Percentiles rank a stretch among this genome's conserved stretches.
Evolutionary conservation across 2,329 filamentous ascomycete genomes (phyloP).

Genomic region (Ciborinia camelliae): DNA sequence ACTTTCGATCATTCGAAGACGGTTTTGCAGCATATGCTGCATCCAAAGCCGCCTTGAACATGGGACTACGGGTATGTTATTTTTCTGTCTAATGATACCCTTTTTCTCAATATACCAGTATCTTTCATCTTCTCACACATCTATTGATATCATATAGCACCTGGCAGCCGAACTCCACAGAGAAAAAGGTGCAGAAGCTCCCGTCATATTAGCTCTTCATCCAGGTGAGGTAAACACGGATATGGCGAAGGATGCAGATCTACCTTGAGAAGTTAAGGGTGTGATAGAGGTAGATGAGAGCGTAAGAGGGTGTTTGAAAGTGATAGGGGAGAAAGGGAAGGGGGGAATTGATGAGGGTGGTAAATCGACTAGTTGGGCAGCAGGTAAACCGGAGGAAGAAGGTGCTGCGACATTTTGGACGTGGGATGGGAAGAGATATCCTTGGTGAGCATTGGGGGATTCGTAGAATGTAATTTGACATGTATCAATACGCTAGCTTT

Average conservation of each 20-base stretch:
- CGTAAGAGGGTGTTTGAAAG: background rate
- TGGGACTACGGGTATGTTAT: conserved; percentile 43
- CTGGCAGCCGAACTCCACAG: background rate
- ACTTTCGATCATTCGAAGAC: conserved; percentile 54
- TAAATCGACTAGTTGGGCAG: background rate
- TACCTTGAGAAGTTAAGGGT: background rate
- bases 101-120: background rate
- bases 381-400: background rate
- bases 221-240: background rate
- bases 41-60: conserved; percentile 56
- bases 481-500: background rate
- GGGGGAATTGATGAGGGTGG: conserved; percentile 6
- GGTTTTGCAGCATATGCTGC: conserved; percentile 56
- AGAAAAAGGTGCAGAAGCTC: background rate
- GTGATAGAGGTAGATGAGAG: background rate
- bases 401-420: conserved; percentile 1
- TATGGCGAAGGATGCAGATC: background rate
- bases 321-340: conserved; percentile 6
- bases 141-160: background rate
- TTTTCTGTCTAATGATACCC: background rate
- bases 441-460: background rate
- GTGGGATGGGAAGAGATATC: conserved; percentile 3
- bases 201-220: conserved; percentile 1
- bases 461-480: background rate
- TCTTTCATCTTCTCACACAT: background rate